Base-by-base conservation (phyloP, 2,329 filamentous ascomycete genomes). In the Zasmidium citrigriseum region DNA sequence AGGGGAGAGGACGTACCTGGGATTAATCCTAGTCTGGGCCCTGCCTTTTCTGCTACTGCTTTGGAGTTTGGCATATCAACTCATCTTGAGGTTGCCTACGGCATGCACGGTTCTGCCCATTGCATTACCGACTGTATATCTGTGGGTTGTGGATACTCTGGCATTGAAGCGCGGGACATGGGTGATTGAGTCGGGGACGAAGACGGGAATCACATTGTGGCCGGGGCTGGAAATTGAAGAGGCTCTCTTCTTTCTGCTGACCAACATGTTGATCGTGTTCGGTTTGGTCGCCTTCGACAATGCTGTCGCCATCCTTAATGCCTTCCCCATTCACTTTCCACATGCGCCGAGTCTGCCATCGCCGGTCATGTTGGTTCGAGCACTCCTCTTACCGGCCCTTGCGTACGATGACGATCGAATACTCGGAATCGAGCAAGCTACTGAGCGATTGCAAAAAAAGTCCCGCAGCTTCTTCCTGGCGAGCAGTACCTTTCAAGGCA, bases 381-480 rank as follows among this genome's bases (percentile, higher is more conserved):
- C 84, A 0, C 72, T 89, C 5, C 71, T 82, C 2, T 66, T 74
- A 1, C 73, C 83, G 1, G 76, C 78, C 2, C 72, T 72, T 0
- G 72, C 75, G 14, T 89, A 88, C 65, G 82, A 89, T 57, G 78
- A 82, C 51, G 74, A 78, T 14, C 82, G 86, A 3, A 78, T 90
- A 14, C 63, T 72, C 2, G 86, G 85, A 0, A 76, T 90, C 5
- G 73, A 78, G 25, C 83, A 89, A 61, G 86, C 87, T 0, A 82
- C 87, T 0, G 64, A 67, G 0, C 80, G 84, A 5, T 74, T 91
- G 7, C 75, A 80, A 51, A 78, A 77, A 55, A 91, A 91, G 68
- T 91, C 88, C 64, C 81, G 88, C 49, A 90, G 87, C 65, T 91
- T 91, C 70, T 90, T 89, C 64, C 76, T 91, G 4, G 89, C 88